These are phyloP conservation scores for Aspergillus heteromorphus DNA, from an alignment of 495 filamentous ascomycete genomes.

Conservation along the genomic window DNA sequence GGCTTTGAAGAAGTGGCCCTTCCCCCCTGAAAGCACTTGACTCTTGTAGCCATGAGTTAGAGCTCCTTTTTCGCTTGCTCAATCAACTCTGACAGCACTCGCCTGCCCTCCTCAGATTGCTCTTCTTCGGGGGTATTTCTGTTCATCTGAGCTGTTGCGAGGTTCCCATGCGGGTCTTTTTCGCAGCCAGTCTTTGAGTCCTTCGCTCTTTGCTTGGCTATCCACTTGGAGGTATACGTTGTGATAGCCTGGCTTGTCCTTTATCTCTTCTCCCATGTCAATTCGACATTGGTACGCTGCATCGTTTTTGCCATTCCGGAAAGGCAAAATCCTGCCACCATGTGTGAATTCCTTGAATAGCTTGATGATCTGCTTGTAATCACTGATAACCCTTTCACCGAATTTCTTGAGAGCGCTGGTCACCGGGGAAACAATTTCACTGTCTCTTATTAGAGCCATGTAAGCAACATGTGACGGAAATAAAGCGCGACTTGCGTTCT, in stretches of 20 bases:
- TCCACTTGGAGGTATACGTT: slow-evolving; percentile 7
- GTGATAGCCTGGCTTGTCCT: slow-evolving; percentile 1
- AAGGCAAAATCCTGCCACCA: neutral
- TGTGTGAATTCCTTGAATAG: neutral
- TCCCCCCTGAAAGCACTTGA: too few relatives aligned
- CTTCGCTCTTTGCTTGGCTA: slow-evolving; percentile 7
- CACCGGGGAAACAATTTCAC: too few relatives aligned
- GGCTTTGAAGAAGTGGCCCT: slow-evolving; percentile 15
- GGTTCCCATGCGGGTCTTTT: slow-evolving; percentile 7
- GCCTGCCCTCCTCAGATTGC: neutral
- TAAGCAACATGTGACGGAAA: too few relatives aligned
- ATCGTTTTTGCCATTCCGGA: neutral
- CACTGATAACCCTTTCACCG: neutral
- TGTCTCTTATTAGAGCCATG: too few relatives aligned
- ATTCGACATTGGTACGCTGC: neutral
- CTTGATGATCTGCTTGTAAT: neutral
- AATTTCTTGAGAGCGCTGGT: neutral
- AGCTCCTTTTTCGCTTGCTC: too few relatives aligned
- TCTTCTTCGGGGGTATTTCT: neutral
- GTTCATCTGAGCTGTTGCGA: slow-evolving; percentile 9
- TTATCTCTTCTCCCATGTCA: slow-evolving; percentile 1
- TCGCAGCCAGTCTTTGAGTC: slow-evolving; percentile 5
- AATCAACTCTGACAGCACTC: too few relatives aligned
- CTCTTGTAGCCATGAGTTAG: too few relatives aligned
- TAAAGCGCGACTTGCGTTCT: too few relatives aligned